phyloP scores from a whole-genome alignment of 2,329 filamentous ascomycete species.

The Scytalidium lignicola region DNA sequence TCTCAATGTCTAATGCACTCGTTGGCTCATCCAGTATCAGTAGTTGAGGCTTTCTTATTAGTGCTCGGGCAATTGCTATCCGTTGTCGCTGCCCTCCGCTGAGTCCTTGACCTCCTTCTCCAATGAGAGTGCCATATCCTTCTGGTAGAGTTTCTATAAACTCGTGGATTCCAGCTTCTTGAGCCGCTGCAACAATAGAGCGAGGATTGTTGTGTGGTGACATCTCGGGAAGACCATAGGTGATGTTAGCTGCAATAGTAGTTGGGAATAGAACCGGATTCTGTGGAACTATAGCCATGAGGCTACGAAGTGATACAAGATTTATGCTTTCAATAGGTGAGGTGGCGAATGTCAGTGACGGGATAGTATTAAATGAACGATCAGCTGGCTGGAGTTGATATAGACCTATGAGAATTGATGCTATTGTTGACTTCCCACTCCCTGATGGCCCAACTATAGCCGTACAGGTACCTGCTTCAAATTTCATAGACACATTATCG shows the following conservation, averaged over 20 bases:
- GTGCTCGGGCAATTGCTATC: constrained; percentile 72
- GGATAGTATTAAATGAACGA: not conserved
- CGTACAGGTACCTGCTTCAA: constrained; percentile 59
- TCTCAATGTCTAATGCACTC: constrained; percentile 68
- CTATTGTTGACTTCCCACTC: constrained; percentile 85
- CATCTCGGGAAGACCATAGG: constrained; percentile 62
- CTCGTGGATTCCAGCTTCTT: constrained; percentile 63
- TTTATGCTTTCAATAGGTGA: constrained; percentile 54
- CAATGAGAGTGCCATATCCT: constrained; percentile 68
- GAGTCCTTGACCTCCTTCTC: constrained; percentile 68
- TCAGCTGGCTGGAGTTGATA: constrained; percentile 40
- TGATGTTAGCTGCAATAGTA: constrained; percentile 74
- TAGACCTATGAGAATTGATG: constrained; percentile 68
- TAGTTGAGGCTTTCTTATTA: constrained; percentile 65
- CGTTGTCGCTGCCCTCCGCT: constrained; percentile 82
- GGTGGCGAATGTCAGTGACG: constrained; percentile 48
- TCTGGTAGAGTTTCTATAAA: constrained; percentile 69
- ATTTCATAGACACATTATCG: constrained; percentile 57
- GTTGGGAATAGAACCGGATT: constrained; percentile 71
- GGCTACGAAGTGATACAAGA: constrained; percentile 52
- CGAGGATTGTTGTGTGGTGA: constrained; percentile 43
- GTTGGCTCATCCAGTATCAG: constrained; percentile 86
- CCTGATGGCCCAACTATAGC: constrained; percentile 82
- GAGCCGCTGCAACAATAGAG: constrained; percentile 47
- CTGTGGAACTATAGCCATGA: constrained; percentile 66